phyloP scores from a whole-genome alignment of 2,329 filamentous ascomycete genomes.

The Penicillium sp. region DNA sequence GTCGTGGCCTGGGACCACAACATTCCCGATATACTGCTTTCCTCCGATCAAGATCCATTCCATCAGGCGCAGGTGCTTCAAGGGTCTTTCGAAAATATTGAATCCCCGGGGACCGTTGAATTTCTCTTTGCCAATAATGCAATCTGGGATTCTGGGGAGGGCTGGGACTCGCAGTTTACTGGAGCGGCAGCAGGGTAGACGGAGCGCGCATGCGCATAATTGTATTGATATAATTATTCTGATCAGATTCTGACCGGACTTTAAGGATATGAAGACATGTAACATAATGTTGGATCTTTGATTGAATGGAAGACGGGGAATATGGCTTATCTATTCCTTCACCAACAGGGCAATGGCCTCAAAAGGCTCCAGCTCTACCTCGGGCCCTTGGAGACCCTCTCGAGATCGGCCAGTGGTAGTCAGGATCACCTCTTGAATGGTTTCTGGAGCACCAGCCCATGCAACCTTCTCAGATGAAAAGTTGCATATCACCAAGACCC shows the following conservation, averaged over 20 bases:
- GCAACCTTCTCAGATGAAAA: neutral
- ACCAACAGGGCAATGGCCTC: conserved; percentile 1
- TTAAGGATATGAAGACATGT: neutral
- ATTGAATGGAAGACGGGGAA: neutral
- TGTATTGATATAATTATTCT: neutral
- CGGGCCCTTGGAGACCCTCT: neutral
- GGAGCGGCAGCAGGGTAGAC: neutral
- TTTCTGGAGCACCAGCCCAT: neutral
- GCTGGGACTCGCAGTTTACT: neutral
- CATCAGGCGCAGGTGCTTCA: neutral
- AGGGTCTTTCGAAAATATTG: neutral
- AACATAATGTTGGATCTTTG: neutral
- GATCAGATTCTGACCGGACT: neutral
- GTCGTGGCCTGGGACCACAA: neutral
- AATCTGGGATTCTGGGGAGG: conserved; percentile 5
- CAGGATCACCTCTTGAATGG: neutral
- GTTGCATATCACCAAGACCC: conserved; percentile 4
- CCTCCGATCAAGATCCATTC: neutral
- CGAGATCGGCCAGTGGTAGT: conserved; percentile 1
- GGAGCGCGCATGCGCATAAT: neutral
- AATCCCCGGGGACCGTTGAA: neutral
- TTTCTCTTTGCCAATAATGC: conserved; percentile 1
- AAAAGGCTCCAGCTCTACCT: neutral
- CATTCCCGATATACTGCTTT: neutral
- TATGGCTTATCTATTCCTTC: neutral